These are phyloP conservation scores for Tolypocladium ophioglossoides DNA, from an alignment of 2,329 filamentous ascomycete genomes.

Conservation along the genomic window DNA sequence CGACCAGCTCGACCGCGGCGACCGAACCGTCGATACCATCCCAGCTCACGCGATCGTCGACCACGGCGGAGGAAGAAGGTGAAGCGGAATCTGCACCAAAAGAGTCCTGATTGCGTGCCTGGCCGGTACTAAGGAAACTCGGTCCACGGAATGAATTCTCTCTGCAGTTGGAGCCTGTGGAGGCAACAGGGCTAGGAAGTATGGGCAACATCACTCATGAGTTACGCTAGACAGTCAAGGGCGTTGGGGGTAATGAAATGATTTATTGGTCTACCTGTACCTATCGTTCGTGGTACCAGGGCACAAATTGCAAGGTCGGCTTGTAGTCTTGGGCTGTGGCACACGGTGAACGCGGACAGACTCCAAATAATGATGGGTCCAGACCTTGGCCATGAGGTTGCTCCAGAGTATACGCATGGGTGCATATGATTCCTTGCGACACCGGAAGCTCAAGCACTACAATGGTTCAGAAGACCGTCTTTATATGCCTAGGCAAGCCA, in stretches of 20 bases:
- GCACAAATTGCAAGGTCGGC: neutral
- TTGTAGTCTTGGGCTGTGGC: neutral
- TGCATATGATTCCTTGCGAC: neutral
- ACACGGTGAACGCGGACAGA: neutral
- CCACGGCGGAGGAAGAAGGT: slow-evolving; percentile 28
- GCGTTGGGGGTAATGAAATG: neutral
- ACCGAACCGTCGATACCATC: slow-evolving; percentile 40
- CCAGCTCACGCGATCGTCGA: slow-evolving; percentile 35
- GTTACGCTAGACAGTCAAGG: neutral
- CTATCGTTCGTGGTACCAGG: neutral
- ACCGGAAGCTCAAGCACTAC: neutral
- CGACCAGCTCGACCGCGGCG: slow-evolving; percentile 17
- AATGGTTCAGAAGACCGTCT: neutral
- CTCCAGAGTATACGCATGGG: neutral
- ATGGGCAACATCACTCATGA: neutral
- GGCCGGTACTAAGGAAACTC: neutral
- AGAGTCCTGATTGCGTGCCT: slow-evolving; percentile 4
- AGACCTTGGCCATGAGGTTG: neutral
- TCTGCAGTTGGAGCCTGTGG: neutral
- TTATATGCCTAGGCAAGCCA: neutral
- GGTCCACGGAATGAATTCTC: neutral
- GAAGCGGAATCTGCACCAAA: slow-evolving; percentile 7
- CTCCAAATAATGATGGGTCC: neutral
- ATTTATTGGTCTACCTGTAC: no score
- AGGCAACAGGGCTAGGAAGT: no score